phyloP scores from a whole-genome alignment of 345 rosid species.

The Arabis hirsuta region DNA sequence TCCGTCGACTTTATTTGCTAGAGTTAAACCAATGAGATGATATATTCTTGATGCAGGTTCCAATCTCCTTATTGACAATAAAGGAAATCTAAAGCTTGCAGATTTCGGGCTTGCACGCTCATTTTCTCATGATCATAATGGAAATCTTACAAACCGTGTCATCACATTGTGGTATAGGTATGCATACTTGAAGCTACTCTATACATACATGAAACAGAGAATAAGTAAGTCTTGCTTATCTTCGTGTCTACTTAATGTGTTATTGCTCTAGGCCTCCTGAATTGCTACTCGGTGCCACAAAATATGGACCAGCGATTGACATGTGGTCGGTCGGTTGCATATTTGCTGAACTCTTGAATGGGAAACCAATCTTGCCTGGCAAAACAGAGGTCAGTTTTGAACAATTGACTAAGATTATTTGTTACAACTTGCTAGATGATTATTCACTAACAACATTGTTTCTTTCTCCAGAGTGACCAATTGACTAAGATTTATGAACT shows the following conservation, averaged over 20 bases:
- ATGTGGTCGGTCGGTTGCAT: slow-evolving; percentile 97
- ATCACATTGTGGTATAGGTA: slow-evolving; percentile 98
- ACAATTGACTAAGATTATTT: no score
- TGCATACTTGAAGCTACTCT: neutral
- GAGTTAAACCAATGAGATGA: neutral
- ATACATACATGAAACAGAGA: neutral
- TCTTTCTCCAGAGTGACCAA: slow-evolving; percentile 51
- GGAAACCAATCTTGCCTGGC: slow-evolving; percentile 84
- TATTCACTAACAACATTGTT: neutral
- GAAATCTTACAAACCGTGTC: slow-evolving; percentile 86
- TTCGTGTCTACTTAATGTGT: neutral
- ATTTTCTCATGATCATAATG: slow-evolving; percentile 72
- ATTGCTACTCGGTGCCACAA: slow-evolving; percentile 83
- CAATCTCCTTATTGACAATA: slow-evolving; percentile 90
- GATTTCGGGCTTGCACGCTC: slow-evolving; percentile 97
- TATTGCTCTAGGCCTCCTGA: slow-evolving; percentile 71
- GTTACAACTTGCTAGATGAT: no score
- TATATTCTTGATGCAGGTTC: slow-evolving; percentile 61
- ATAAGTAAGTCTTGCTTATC: neutral
- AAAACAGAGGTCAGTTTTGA: slow-evolving; percentile 63
- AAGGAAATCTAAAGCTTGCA: slow-evolving; percentile 92
- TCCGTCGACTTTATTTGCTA: slow-evolving; percentile 11
- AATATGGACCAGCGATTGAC: slow-evolving; percentile 88
- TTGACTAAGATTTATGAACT: slow-evolving; percentile 60
- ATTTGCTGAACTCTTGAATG: slow-evolving; percentile 81